Conservation (phyloP, 2,329 filamentous ascomycete genomes). For the Talaromyces sp. region DNA sequence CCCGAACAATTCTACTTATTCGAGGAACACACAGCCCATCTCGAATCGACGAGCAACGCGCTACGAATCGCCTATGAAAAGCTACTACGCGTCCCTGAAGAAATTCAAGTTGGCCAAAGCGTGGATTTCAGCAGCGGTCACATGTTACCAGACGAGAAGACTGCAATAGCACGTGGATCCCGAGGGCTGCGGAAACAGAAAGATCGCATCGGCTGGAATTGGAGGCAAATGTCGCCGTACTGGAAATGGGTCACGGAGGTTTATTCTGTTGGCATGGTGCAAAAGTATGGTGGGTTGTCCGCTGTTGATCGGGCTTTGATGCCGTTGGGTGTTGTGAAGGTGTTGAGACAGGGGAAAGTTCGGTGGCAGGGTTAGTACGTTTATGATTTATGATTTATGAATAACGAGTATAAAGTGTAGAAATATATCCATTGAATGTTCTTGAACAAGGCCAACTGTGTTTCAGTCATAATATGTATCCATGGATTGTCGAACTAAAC, state of each 20-base stretch:
- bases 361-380: slow-evolving; percentile 36
- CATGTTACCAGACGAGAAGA: slow-evolving; percentile 13
- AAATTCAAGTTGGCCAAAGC: slow-evolving; percentile 27
- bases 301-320: slow-evolving; percentile 39
- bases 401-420: background rate
- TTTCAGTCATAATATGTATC: background rate
- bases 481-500: background rate
- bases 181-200: background rate
- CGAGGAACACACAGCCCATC: slow-evolving; percentile 35
- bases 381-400: background rate
- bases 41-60: slow-evolving; percentile 29
- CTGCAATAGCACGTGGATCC: too few species aligned
- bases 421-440: background rate
- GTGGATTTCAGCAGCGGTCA: slow-evolving; percentile 24
- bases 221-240: slow-evolving; percentile 36
- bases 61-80: slow-evolving; percentile 30
- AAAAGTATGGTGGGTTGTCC: slow-evolving; percentile 36
- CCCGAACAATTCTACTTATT: slow-evolving; percentile 31
- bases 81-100: slow-evolving; percentile 29
- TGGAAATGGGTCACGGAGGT: slow-evolving; percentile 41
- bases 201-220: slow-evolving; percentile 23
- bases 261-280: slow-evolving; percentile 38
- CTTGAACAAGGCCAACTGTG: background rate
- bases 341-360: slow-evolving; percentile 37
- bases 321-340: slow-evolving; percentile 41